Conservation (phyloP, 2,329 filamentous ascomycete genomes). For the Mollisia scopiformis region DNA sequence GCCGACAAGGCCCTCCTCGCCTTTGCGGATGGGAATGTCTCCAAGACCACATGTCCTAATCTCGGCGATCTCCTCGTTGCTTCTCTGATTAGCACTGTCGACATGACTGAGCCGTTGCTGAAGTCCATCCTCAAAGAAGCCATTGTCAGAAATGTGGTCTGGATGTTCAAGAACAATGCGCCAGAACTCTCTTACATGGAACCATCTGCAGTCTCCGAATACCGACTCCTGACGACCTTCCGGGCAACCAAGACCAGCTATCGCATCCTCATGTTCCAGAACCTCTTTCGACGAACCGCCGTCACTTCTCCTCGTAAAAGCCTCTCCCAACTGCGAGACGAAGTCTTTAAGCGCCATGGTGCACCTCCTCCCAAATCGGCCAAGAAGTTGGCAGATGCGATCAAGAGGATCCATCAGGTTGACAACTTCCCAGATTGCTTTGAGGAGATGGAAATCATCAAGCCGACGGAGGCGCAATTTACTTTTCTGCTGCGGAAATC, state of each 20-base stretch:
- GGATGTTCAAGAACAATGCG: slow-evolving; percentile 46
- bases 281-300: slow-evolving; percentile 50
- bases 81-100: slow-evolving; percentile 47
- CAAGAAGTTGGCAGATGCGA: slow-evolving; percentile 43
- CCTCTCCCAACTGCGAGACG: slow-evolving; percentile 44
- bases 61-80: slow-evolving; percentile 52
- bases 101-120: slow-evolving; percentile 43
- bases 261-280: slow-evolving; percentile 55
- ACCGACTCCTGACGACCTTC: slow-evolving; percentile 51
- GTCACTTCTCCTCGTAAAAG: slow-evolving; percentile 40
- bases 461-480: slow-evolving; percentile 32
- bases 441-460: slow-evolving; percentile 44
- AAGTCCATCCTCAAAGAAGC: slow-evolving; percentile 51
- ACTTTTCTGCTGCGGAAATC: slow-evolving; percentile 40
- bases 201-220: slow-evolving; percentile 42
- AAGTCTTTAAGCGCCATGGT: slow-evolving; percentile 50
- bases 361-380: slow-evolving; percentile 47
- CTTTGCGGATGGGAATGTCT: slow-evolving; percentile 44
- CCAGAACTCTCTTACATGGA: slow-evolving; percentile 52
- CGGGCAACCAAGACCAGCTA: slow-evolving; percentile 50
- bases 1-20: slow-evolving; percentile 45
- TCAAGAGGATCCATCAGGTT: slow-evolving; percentile 47
- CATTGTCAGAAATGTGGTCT: slow-evolving; percentile 53
- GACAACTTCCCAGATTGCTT: slow-evolving; percentile 47
- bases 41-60: slow-evolving; percentile 48